A percentile compares a stretch with the other conserved stretches of the same genome.
Conservation (phyloP, 2,329 filamentous ascomycete genomes). For the Talaromyces sp. region DNA sequence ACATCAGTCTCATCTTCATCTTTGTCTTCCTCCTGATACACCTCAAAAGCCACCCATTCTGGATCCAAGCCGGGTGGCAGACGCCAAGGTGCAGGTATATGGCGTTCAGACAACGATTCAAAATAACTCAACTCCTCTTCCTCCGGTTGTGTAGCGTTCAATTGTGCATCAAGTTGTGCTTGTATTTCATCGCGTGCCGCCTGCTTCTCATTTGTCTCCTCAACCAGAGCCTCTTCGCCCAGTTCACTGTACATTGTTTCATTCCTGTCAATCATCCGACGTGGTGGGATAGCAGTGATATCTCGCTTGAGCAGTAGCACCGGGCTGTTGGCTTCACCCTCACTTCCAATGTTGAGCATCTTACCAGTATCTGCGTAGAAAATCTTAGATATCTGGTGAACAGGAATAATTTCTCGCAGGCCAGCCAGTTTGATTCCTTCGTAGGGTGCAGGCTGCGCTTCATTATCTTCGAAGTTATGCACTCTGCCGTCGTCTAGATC, state of each 20-base stretch:
- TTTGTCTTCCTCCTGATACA: constrained; percentile 65
- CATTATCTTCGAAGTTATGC: constrained; percentile 62
- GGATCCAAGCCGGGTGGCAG: constrained; percentile 75
- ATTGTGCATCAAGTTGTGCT: constrained; percentile 38
- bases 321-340: constrained; percentile 67
- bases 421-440: constrained; percentile 62
- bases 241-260: constrained; percentile 35
- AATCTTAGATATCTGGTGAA: constrained; percentile 79
- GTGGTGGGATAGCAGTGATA: constrained; percentile 59
- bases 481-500: constrained; percentile 71
- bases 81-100: constrained; percentile 49
- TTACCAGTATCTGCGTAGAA: constrained; percentile 91
- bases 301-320: constrained; percentile 74
- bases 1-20: constrained; percentile 49
- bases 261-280: constrained; percentile 54
- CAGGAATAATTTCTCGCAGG: constrained; percentile 63
- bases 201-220: constrained; percentile 30
- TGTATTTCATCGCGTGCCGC: constrained; percentile 37
- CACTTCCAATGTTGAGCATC: constrained; percentile 75
- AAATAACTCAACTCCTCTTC: constrained; percentile 20
- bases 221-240: constrained; percentile 28
- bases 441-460: constrained; percentile 55
- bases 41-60: constrained; percentile 89
- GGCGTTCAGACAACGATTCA: constrained; percentile 28
- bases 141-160: constrained; percentile 24